Conservation (phyloP, 2,329 filamentous ascomycete genomes). For the Hymenoscyphus fraxineus region DNA sequence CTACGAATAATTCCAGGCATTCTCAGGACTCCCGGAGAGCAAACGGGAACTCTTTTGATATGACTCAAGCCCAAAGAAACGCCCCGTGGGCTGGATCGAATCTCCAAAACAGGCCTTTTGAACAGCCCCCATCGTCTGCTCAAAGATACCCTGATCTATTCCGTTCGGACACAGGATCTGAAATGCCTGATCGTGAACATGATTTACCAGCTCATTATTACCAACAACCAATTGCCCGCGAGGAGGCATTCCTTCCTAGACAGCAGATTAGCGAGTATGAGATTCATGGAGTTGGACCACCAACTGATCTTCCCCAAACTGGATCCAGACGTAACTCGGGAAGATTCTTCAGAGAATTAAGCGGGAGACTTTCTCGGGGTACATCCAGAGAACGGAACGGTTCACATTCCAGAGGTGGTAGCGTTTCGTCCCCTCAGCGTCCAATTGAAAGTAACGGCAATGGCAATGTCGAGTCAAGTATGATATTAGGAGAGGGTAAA, state of each 20-base stretch:
- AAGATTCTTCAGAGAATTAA: constrained; percentile 49
- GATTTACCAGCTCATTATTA: constrained; percentile 30
- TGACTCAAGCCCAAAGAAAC: constrained; percentile 15
- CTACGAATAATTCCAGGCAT: constrained; percentile 8
- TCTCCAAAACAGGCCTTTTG: constrained; percentile 26
- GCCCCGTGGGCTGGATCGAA: constrained; percentile 9
- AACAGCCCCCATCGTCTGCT: constrained; percentile 49
- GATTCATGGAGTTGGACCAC: constrained; percentile 37
- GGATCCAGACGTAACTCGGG: constrained; percentile 37
- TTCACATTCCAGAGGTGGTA: constrained; percentile 21
- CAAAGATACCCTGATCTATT: constrained; percentile 49
- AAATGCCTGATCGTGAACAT: constrained; percentile 13
- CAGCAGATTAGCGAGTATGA: constrained; percentile 41
- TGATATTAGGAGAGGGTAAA: constrained; percentile 39
- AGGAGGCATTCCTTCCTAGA: constrained; percentile 38
- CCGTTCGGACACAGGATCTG: constrained; percentile 29
- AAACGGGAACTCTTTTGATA: constrained; percentile 12
- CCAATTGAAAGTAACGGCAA: constrained; percentile 32
- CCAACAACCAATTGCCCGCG: constrained; percentile 29
- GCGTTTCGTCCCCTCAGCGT: constrained; percentile 12
- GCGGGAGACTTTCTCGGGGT: constrained; percentile 39
- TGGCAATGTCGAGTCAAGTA: constrained; percentile 42
- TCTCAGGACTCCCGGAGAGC: constrained; percentile 28
- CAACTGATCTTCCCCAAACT: constrained; percentile 35
- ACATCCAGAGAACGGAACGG: constrained; percentile 28